Base-by-base conservation (phyloP, 2,329 filamentous ascomycete genomes). In the Scytalidium sp. region DNA sequence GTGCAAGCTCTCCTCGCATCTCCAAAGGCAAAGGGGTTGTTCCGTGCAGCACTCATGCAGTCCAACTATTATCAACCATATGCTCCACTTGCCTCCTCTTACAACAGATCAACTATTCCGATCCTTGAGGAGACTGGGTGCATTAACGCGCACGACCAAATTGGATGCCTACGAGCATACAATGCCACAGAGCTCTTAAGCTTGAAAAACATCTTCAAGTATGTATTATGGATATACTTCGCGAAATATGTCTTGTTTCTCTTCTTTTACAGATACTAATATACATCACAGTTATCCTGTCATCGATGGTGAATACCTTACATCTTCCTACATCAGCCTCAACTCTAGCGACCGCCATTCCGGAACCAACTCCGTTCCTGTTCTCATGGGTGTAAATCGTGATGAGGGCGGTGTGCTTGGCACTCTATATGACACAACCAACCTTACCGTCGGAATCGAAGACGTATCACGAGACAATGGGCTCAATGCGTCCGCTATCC, bases 331-430 rank as follows among this genome's bases (percentile, higher is more conserved):
- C 43, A 6, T 36, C 15, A 15, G 17, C 8, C 15, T 36, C 7
- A n/a, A 36, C 17, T 10, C 8, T n/a, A 8, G 17, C 5, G 32
- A 36, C 32, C 32, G 32, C 13, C 32, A 36, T n/a, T 7, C 5
- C 17, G 11, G 11, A 5, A 17, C 49, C 45, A 20, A 50, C 45
- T 5, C 45, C 29, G 57, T 62, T 19, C 55, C 56, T 7, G 49
- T 64, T 13, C 45, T 63, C 36, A 52, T 57, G 19, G 62, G 61
- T 21, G 52, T 52, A 15, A 62, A 58, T 41, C 55, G 62, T 9
- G 62, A 65, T 41, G 62, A 65, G 50, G 52, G 41, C 17, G 53
- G 55, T 13, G 59, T 61, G 15, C 47, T 55, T 0, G 43, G 50
- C 36, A 41, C 53, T 21, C 43, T 49, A 15, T 51, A 51, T 13